These are phyloP conservation scores for Termitomyces sp. DNA, from an alignment of 768 basidiomycete genomes.

Conservation along the genomic window DNA sequence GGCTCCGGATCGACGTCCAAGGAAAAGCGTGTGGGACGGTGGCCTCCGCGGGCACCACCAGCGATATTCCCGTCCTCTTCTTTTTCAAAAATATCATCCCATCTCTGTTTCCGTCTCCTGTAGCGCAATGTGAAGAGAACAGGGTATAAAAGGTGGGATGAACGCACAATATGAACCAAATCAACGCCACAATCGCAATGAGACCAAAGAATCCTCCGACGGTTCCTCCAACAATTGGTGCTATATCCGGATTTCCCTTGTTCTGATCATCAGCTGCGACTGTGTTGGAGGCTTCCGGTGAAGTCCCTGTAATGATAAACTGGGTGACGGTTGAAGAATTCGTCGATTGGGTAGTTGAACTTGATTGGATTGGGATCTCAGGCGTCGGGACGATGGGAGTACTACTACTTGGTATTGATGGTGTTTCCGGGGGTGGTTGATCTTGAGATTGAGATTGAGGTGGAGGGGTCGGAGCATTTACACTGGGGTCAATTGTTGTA, in stretches of 20 bases:
- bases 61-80: conserved; percentile 29
- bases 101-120: conserved; percentile 43
- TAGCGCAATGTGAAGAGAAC: conserved; percentile 8
- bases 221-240: conserved; percentile 50
- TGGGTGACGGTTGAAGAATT: conserved; percentile 38
- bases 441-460: not conserved
- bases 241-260: conserved; percentile 27
- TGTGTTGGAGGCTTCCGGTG: conserved; percentile 29
- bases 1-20: conserved; percentile 37
- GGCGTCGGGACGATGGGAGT: conserved; percentile 27
- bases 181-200: conserved; percentile 35
- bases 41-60: conserved; percentile 10
- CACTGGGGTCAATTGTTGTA: conserved; percentile 10
- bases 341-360: conserved; percentile 34
- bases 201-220: conserved; percentile 54
- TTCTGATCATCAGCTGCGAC: conserved; percentile 20
- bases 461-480: not conserved
- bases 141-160: conserved; percentile 2
- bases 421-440: conserved; percentile 9
- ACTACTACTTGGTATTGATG: not conserved
- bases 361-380: conserved; percentile 24
- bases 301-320: conserved; percentile 29
- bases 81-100: conserved; percentile 52
- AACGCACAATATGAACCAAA: conserved; percentile 52
- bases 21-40: conserved; percentile 24